phyloP scores from a whole-genome alignment of 2,329 filamentous ascomycete species.

The Hypocreales sp. region DNA sequence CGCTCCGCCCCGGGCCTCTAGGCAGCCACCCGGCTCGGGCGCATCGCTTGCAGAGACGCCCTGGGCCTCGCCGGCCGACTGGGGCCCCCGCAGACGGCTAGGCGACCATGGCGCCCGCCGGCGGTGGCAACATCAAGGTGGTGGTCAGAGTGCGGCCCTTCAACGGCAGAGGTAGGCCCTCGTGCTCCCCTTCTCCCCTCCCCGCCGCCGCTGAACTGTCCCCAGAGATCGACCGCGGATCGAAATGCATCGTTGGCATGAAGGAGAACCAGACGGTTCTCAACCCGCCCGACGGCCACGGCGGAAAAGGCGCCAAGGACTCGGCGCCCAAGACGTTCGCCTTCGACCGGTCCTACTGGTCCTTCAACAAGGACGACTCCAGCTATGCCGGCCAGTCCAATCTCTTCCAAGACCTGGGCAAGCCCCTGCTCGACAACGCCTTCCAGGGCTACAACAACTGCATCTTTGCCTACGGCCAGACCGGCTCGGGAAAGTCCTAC shows the following conservation, averaged over 20 bases:
- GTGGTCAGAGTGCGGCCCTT: conserved; percentile 94
- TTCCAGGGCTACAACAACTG: conserved; percentile 99
- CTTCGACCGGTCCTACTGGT: conserved; percentile 97
- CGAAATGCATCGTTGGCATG: conserved; percentile 98
- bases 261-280: conserved; percentile 83
- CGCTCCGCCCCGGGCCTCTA: not conserved
- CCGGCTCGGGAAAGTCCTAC: conserved; percentile 95
- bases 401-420: conserved; percentile 75
- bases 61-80: conserved; percentile 16
- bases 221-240: conserved; percentile 71
- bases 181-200: not conserved
- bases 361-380: conserved; percentile 67
- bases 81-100: conserved; percentile 17
- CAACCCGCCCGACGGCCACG: conserved; percentile 49
- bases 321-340: conserved; percentile 73
- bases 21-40: conserved; percentile 7
- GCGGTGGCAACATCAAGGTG: conserved; percentile 98
- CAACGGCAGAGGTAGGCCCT: conserved; percentile 66
- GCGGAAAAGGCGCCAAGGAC: conserved; percentile 52
- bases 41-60: conserved; percentile 11
- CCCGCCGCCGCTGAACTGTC: too few relatives aligned
- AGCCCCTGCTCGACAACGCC: conserved; percentile 88
- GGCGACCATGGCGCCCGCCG: conserved; percentile 31
- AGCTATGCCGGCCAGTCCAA: conserved; percentile 85
- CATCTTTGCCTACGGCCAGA: conserved; percentile 98